Base-by-base conservation (phyloP, 306 rosid genomes). In the Datisca glomerata region DNA sequence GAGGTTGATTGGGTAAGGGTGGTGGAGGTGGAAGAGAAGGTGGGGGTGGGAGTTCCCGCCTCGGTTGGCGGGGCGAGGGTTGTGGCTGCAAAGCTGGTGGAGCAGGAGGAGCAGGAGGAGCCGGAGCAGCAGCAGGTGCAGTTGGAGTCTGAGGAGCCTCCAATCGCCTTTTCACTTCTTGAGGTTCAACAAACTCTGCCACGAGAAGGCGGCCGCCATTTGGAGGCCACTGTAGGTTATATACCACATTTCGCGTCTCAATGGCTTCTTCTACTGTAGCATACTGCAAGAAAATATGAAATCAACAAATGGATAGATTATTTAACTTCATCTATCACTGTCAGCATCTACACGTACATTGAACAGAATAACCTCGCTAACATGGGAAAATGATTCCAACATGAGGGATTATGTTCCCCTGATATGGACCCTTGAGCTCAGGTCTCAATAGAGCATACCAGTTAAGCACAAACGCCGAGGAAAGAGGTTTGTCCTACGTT, bases 151-250 rank as follows among this genome's bases (percentile, higher is more conserved):
- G 75, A 35, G 93, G 86, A 49, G 68, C 36, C 72, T 75, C 96
- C 43, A 65, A 22, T 64, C 73, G 72, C 49, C 56, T 47, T 55
- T 78, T 72, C 64, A 91, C 96, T 60, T 91, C 99, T 63, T 75
- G 80, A 21, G 92, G 76, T 46, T 91, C 94, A 55, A 78, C 94
- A 73, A 59, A 85, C 52, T 91, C 99, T 0, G 94, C 99, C 43
- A 56, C 53, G 4, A 91, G 73, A 33, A 66, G 84, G 18, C 96
- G 86, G 28, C 99, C 96, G 7, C 99, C 99, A 23, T 91, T 85
- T 42, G 87, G 79, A 24, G 99, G 99, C 99, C 99, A 91, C 43
- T 78, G 99, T 23, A 91, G 67, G 63, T 91, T 91, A 66, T 75
- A 85, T 53, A 91, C 92, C 34, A 92, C 80, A 71, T 75, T 76